Percentiles rank a stretch among this genome's conserved stretches.
Conservation (phyloP, 2,329 filamentous ascomycete genomes). For the Stromatinia cepivora region DNA sequence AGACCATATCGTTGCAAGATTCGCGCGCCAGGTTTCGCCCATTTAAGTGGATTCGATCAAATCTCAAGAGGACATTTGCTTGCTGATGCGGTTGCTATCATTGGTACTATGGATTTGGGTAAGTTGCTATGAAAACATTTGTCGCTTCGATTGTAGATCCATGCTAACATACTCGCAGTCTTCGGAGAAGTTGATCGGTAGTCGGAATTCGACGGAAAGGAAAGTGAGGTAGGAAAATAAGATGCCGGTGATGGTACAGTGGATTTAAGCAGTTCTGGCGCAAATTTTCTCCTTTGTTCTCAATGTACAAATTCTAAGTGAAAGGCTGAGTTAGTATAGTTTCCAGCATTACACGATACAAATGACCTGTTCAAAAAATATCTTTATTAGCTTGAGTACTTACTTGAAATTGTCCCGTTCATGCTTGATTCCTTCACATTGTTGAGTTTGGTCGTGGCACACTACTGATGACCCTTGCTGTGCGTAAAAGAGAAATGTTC, state of each 20-base stretch:
- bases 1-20: slow-evolving; percentile 97
- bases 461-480: slow-evolving; percentile 14
- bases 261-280: slow-evolving; percentile 17
- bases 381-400: neutral
- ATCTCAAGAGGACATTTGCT: slow-evolving; percentile 88
- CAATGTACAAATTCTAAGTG: slow-evolving; percentile 32
- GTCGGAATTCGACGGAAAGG: slow-evolving; percentile 21
- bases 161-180: slow-evolving; percentile 35
- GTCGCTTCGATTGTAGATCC: slow-evolving; percentile 22
- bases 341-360: slow-evolving; percentile 13
- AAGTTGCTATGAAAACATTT: slow-evolving; percentile 43
- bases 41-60: slow-evolving; percentile 92
- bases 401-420: slow-evolving; percentile 7
- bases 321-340: slow-evolving; percentile 19
- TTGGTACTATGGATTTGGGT: slow-evolving; percentile 86
- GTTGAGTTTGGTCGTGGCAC: slow-evolving; percentile 18
- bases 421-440: slow-evolving; percentile 13
- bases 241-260: slow-evolving; percentile 25
- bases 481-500: neutral
- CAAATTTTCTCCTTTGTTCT: slow-evolving; percentile 29
- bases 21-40: slow-evolving; percentile 92
- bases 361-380: slow-evolving; percentile 1
- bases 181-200: slow-evolving; percentile 54
- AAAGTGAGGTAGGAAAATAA: slow-evolving; percentile 29
- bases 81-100: slow-evolving; percentile 95